Conservation (phyloP, 1,284 basidiomycete genomes). For the Marasmius oreades region DNA sequence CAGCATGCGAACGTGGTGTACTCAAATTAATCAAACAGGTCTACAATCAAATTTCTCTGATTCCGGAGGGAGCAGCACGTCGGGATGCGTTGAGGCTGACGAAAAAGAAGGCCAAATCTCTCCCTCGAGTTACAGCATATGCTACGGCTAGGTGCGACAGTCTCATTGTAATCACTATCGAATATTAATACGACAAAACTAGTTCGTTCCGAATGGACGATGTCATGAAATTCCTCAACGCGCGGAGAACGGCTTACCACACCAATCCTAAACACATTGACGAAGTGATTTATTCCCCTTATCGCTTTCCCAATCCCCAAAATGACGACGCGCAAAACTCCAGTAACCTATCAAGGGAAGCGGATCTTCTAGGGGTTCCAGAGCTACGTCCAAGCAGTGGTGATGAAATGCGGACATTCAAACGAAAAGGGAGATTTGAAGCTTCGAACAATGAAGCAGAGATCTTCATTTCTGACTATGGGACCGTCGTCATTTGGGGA, state of each 20-base stretch:
- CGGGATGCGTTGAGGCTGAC: conserved; percentile 88
- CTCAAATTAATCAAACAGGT: conserved; percentile 42
- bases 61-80: conserved; percentile 91
- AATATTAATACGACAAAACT: conserved; percentile 5
- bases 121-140: conserved; percentile 95
- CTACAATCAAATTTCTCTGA: conserved; percentile 87
- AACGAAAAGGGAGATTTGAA: conserved; percentile 63
- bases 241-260: conserved; percentile 76
- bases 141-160: conserved; percentile 80
- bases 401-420: conserved; percentile 34
- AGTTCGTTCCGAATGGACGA: conserved; percentile 89
- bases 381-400: conserved; percentile 49
- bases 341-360: conserved; percentile 33
- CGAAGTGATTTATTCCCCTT: conserved; percentile 83
- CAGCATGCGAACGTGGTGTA: conserved; percentile 8
- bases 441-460: conserved; percentile 73
- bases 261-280: conserved; percentile 82
- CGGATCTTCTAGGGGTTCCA: conserved; percentile 70
- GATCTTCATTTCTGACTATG: conserved; percentile 93
- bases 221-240: conserved; percentile 85
- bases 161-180: conserved; percentile 5
- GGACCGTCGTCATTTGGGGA: conserved; percentile 94
- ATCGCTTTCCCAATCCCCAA: conserved; percentile 58
- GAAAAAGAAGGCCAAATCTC: conserved; percentile 89
- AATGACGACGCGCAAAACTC: conserved; percentile 16